Evolutionary conservation across 306 rosid genomes (phyloP).

Genomic region (Macrotyloma uniflorum): DNA sequence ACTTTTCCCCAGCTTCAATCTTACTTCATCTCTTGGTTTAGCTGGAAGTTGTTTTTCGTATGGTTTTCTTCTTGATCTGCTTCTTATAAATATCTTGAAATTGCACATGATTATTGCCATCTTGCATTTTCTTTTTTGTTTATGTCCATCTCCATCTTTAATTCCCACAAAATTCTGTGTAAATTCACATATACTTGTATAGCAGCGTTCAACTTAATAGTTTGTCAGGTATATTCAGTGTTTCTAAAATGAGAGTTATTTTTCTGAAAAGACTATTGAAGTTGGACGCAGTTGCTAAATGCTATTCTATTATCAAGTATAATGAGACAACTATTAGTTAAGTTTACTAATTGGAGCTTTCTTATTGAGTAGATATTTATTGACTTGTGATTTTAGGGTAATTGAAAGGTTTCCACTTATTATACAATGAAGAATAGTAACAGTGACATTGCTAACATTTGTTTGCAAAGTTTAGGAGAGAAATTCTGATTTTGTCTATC

Average conservation of each 20-base stretch:
- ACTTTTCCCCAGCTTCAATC: conserved; percentile 59
- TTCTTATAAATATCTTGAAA: conserved; percentile 20
- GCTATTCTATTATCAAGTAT: not conserved
- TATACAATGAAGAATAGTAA: conserved; percentile 13
- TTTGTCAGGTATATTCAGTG: not conserved
- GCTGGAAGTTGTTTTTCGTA: conserved; percentile 74
- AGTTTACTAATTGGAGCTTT: conserved; percentile 16
- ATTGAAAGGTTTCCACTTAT: conserved; percentile 24
- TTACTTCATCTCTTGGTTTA: conserved; percentile 63
- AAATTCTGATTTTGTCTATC: conserved; percentile 34
- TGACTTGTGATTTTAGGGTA: not conserved
- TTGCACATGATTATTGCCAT: conserved; percentile 30
- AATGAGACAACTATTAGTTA: not conserved
- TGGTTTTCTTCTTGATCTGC: conserved; percentile 46
- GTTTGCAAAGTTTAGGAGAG: conserved; percentile 13
- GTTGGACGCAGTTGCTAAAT: conserved; percentile 28
- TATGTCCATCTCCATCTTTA: conserved; percentile 8
- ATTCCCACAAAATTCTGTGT: conserved; percentile 11
- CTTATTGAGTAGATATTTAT: conserved; percentile 18
- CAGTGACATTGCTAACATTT: conserved; percentile 24
- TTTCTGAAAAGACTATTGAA: conserved; percentile 21
- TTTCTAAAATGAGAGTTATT: conserved; percentile 28
- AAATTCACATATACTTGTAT: conserved; percentile 3
- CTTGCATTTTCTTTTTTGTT: conserved; percentile 9
- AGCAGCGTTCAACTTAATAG: conserved; percentile 19